Percentiles rank a stretch among this genome's conserved stretches.
Conservation (phyloP, 345 rosid species). For the Eucalyptus polybractea region DNA sequence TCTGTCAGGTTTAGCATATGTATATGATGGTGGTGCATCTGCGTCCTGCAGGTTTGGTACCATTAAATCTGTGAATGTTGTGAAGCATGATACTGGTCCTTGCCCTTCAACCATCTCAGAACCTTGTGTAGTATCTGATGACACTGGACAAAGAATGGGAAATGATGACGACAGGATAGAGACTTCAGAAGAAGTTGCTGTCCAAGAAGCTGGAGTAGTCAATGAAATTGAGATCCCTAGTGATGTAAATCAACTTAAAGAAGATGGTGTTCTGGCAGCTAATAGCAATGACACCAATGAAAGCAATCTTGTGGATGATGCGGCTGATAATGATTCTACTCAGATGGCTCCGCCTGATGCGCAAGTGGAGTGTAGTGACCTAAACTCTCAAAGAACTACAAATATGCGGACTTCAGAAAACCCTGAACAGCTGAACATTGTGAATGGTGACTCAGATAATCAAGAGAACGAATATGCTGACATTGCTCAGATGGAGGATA, state of each 20-base stretch:
- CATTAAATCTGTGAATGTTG: constrained; percentile 59
- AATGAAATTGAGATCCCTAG: neutral
- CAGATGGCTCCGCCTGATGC: neutral
- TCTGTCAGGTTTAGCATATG: neutral
- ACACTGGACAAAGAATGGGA: neutral
- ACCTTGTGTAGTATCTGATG: neutral
- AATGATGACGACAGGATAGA: neutral
- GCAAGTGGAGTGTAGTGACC: constrained; percentile 5
- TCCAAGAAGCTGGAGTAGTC: neutral
- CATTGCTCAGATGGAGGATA: neutral
- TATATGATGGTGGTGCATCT: neutral
- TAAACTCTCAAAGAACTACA: neutral
- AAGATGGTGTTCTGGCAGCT: neutral
- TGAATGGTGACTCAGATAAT: constrained; percentile 8
- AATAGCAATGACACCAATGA: neutral
- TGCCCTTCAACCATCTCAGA: neutral
- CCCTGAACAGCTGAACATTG: neutral
- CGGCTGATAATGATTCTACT: constrained; percentile 10
- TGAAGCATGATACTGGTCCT: constrained; percentile 13
- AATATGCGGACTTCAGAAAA: neutral
- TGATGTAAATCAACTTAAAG: neutral
- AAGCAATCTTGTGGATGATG: constrained; percentile 3
- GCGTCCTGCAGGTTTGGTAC: constrained; percentile 76
- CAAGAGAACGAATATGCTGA: neutral
- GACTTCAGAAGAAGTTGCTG: neutral